A percentile compares a stretch with the other conserved stretches of the same genome.
These are phyloP conservation scores for Xylariaceae sp. DNA, from an alignment of 2,329 filamentous ascomycete genomes.

Conservation along the genomic window DNA sequence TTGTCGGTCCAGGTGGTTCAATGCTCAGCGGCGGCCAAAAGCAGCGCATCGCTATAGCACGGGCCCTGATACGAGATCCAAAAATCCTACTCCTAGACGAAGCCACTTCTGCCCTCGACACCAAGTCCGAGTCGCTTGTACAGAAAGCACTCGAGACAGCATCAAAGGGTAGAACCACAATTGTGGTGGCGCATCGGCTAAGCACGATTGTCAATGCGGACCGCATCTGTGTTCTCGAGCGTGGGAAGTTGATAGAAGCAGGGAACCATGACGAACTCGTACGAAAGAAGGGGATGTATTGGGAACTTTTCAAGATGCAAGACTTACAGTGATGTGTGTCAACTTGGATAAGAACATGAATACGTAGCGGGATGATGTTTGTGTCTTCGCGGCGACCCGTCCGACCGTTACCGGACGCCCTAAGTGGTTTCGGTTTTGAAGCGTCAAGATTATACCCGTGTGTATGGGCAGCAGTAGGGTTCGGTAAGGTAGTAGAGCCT, in stretches of 20 bases:
- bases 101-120: conserved; percentile 64
- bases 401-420: too few species aligned
- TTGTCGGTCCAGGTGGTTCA: conserved; percentile 62
- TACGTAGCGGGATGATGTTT: not conserved
- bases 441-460: too few species aligned
- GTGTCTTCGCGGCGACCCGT: too few species aligned
- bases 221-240: conserved; percentile 63
- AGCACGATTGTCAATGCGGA: conserved; percentile 74
- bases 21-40: conserved; percentile 64
- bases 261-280: too few species aligned
- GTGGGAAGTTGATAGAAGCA: too few species aligned
- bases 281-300: too few species aligned
- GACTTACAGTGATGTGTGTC: too few species aligned
- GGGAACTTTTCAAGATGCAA: too few species aligned
- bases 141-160: conserved; percentile 63
- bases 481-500: too few species aligned
- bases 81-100: conserved; percentile 64
- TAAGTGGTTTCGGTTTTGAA: too few species aligned
- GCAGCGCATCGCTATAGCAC: conserved; percentile 66
- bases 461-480: too few species aligned
- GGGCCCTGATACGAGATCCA: conserved; percentile 61
- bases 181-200: conserved; percentile 71
- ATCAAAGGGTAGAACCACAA: conserved; percentile 55
- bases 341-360: not conserved
- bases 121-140: conserved; percentile 47